Conservation (phyloP, 495 filamentous ascomycete genomes). For the Schizothecium vesticola region DNA sequence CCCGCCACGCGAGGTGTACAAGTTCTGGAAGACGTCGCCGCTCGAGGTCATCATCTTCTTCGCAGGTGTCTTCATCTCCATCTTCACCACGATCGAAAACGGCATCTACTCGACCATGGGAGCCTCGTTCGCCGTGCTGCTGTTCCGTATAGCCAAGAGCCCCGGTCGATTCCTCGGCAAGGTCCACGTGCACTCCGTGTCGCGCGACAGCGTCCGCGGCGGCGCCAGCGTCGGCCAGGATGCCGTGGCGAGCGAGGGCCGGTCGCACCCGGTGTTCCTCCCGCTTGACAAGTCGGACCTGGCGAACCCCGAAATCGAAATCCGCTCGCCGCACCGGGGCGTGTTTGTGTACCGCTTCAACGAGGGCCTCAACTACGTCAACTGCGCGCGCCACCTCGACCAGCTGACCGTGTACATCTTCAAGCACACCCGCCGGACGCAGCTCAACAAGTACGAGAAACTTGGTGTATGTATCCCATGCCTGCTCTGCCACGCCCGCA, state of each 20-base stretch:
- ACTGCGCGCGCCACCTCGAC: slow-evolving; percentile 45
- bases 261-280: slow-evolving; percentile 36
- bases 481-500: neutral
- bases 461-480: slow-evolving; percentile 31
- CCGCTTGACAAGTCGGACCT: slow-evolving; percentile 37
- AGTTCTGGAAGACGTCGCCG: slow-evolving; percentile 48
- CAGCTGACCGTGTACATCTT: slow-evolving; percentile 39
- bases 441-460: slow-evolving; percentile 31
- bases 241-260: neutral
- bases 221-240: slow-evolving; percentile 1
- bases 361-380: slow-evolving; percentile 50
- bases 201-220: slow-evolving; percentile 12
- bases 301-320: slow-evolving; percentile 37
- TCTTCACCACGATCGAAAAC: slow-evolving; percentile 49
- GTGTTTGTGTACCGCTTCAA: slow-evolving; percentile 49
- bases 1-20: slow-evolving; percentile 42
- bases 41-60: slow-evolving; percentile 49
- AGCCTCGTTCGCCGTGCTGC: slow-evolving; percentile 38
- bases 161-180: slow-evolving; percentile 39
- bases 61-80: slow-evolving; percentile 45
- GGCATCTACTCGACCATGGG: slow-evolving; percentile 47
- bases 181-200: slow-evolving; percentile 20
- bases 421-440: slow-evolving; percentile 37
- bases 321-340: slow-evolving; percentile 41
- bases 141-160: slow-evolving; percentile 43